Conservation (phyloP, 257 asterid species). For the Parsonsia alboflavescens region DNA sequence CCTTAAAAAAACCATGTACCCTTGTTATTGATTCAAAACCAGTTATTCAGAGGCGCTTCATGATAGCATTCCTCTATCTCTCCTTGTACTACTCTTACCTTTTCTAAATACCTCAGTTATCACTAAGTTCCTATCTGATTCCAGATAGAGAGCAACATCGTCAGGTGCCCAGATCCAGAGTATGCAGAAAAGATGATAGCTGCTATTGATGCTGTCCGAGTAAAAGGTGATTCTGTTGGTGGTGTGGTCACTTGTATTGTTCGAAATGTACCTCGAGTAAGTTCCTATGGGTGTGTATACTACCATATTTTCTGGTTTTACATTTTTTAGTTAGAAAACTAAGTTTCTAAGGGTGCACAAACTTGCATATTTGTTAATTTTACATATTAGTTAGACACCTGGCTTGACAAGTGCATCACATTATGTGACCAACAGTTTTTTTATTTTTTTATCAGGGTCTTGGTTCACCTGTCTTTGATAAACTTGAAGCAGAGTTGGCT, state of each 20-base stretch:
- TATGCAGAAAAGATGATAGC: slow-evolving; percentile 97
- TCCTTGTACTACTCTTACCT: neutral
- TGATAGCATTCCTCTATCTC: neutral
- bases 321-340: slow-evolving; percentile 5
- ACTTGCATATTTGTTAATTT: neutral
- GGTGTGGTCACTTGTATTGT: slow-evolving; percentile 98
- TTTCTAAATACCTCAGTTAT: neutral
- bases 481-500: slow-evolving; percentile 96
- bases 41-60: neutral
- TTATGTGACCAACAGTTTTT: slow-evolving; percentile 20
- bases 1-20: neutral
- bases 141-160: slow-evolving; percentile 86
- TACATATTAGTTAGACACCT: neutral
- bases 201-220: slow-evolving; percentile 93
- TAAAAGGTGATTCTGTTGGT: slow-evolving; percentile 93
- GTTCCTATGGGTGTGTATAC: slow-evolving; percentile 6
- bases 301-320: neutral
- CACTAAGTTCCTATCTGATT: slow-evolving; percentile 7
- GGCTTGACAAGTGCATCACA: neutral
- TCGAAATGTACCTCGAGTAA: slow-evolving; percentile 88
- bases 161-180: slow-evolving; percentile 88
- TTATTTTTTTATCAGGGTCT: slow-evolving; percentile 55
- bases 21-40: neutral
- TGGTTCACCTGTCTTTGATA: slow-evolving; percentile 96
- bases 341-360: slow-evolving; percentile 19